phyloP scores from a whole-genome alignment of 805 yeast genomes.

The Yueomyces sp. region DNA sequence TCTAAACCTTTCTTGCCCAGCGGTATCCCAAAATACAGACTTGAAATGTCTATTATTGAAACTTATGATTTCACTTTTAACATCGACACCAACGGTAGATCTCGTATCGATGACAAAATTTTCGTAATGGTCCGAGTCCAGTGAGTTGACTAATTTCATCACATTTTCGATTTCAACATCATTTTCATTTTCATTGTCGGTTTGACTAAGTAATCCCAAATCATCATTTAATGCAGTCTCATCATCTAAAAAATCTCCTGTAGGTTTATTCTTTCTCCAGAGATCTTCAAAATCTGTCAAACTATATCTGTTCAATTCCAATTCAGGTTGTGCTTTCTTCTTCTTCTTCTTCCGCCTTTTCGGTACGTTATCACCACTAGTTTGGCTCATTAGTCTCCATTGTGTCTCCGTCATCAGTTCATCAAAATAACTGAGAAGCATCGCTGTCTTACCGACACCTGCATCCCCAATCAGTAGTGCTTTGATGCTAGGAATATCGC shows the following conservation, averaged over 20 bases:
- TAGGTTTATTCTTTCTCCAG: constrained; percentile 8
- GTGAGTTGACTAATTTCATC: no score
- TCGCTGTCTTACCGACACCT: constrained; percentile 36
- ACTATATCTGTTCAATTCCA: constrained; percentile 17
- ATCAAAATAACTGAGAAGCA: constrained; percentile 30
- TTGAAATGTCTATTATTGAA: constrained; percentile 32
- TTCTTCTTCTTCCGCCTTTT: constrained; percentile 2
- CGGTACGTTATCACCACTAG: constrained; percentile 1
- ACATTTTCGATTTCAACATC: neutral
- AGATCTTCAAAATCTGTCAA: constrained; percentile 23
- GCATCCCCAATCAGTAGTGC: constrained; percentile 32
- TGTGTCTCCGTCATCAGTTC: constrained; percentile 20
- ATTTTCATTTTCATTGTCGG: neutral
- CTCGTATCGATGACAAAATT: constrained; percentile 25
- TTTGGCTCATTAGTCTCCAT: constrained; percentile 2
- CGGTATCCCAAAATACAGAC: constrained; percentile 37
- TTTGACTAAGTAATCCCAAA: neutral
- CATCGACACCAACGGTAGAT: constrained; percentile 35
- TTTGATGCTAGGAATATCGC: constrained; percentile 19
- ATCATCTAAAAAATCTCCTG: neutral
- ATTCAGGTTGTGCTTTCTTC: neutral
- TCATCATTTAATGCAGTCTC: neutral
- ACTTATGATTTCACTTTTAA: constrained; percentile 30
- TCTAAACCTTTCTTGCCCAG: constrained; percentile 37
- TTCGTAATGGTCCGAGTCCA: constrained; percentile 8